Evolutionary conservation across 371 early-diverging fungal species (phyloP), one percentile per base, ranked within the genome.

Genomic region (Mucor mucedo): DNA sequence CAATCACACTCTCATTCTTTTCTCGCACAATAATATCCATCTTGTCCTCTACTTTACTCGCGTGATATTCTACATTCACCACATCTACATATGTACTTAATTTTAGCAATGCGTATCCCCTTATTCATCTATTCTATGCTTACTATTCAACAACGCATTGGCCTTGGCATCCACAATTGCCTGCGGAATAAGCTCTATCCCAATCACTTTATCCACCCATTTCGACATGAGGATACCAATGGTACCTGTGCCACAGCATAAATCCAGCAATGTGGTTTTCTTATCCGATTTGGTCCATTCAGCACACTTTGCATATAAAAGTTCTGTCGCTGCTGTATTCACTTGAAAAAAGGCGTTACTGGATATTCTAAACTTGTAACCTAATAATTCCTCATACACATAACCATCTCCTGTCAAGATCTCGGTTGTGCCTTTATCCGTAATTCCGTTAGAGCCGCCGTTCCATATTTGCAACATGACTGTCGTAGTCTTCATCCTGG

Each of bases 231-330:
- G 85, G 47, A 94, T 86, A 27, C 95, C 95, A 69, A 95, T 93
- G 9, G 93, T 92, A 30, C 94, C 94, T 5, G 94, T 93, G 28
- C 95, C 95, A 73, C 93, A 93, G 76, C 95, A 95, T 16, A 95
- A 73, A 69, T 94, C 94, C 29, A 93, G 72, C 28, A 92, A 67
- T 1, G 78, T 78, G 3, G 74, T 70, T 50, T 73, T 70, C 52
- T 82, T 83, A 33, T 35, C 65, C 16, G 79, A 64, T 48, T 73
- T 72, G 52, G 75, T 68, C 78, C 84, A 76, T 52, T 78, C 75
- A 28, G 77, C 73, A 56, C 80, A 80, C 55, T 75, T 72, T 35
- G 78, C 62, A 66, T 91, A 91, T 48, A 93, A 68, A 5, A 86
- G 58, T 66, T 92, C 89, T 5, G 92, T 85, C 5, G 89, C 92